phyloP scores from a whole-genome alignment of 1,284 basidiomycete species.

The Rhodotorula sp. region DNA sequence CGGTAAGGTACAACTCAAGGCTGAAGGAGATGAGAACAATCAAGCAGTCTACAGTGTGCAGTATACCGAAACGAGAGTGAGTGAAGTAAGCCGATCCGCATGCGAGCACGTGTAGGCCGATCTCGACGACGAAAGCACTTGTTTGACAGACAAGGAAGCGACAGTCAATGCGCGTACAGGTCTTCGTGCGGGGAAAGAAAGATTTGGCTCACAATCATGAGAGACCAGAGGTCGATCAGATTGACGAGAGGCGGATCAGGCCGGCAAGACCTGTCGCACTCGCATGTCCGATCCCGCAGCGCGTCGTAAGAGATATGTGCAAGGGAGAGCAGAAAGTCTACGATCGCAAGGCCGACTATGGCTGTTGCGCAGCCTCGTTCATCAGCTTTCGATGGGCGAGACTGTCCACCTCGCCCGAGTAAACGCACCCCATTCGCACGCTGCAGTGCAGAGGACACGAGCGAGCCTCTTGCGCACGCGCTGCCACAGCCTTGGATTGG shows the following conservation, averaged over 20 bases:
- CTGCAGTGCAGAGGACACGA: not conserved
- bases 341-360: not conserved
- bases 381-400: not conserved
- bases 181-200: not conserved
- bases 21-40: constrained; percentile 15
- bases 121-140: constrained; percentile 19
- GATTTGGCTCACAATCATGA: not conserved
- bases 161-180: too few species aligned
- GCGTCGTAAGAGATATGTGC: constrained; percentile 1
- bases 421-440: constrained; percentile 14
- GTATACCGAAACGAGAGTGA: not conserved
- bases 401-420: too few species aligned
- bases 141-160: not conserved
- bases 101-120: not conserved
- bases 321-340: constrained; percentile 12
- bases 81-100: constrained; percentile 7
- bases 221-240: not conserved
- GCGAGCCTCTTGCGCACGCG: not conserved
- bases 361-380: not conserved
- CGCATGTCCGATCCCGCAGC: not conserved
- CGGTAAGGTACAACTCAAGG: constrained; percentile 2
- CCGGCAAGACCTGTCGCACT: not conserved
- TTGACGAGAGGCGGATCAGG: not conserved
- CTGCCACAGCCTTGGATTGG: not conserved
- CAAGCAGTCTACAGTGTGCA: constrained; percentile 12